Conservation (phyloP, 2,329 filamentous ascomycete genomes). For the Aspergillus eucalypticola region DNA sequence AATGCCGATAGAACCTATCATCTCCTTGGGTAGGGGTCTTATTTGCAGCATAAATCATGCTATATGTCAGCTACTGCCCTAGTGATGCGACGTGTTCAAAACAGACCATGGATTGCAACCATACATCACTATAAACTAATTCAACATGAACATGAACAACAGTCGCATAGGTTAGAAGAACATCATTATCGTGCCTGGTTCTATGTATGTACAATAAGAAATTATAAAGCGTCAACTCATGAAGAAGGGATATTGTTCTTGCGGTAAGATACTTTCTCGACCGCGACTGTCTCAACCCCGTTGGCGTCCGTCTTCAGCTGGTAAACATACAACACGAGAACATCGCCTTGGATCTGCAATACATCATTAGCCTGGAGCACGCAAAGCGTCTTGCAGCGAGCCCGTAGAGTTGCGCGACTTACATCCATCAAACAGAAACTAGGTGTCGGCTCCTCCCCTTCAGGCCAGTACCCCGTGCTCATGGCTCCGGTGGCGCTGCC, state of each 20-base stretch:
- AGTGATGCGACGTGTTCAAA: not conserved
- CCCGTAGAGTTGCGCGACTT: conserved; percentile 47
- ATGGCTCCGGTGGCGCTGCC: conserved; percentile 68
- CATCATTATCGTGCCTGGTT: conserved; percentile 22
- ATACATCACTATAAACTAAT: not conserved
- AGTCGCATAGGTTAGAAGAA: not conserved
- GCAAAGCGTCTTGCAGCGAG: not conserved
- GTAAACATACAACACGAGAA: conserved; percentile 93
- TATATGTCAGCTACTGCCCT: no score
- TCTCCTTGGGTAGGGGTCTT: no score
- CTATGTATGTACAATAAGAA: conserved; percentile 36
- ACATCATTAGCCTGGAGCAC: conserved; percentile 13
- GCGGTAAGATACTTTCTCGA: conserved; percentile 84
- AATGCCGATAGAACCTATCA: no score
- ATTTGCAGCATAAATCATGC: no score
- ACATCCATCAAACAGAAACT: conserved; percentile 99
- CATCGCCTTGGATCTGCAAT: conserved; percentile 85
- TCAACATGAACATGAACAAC: not conserved
- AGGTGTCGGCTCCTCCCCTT: conserved; percentile 71
- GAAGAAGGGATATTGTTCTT: conserved; percentile 67
- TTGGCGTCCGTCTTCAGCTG: conserved; percentile 75
- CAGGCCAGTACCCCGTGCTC: conserved; percentile 60
- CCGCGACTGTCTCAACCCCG: conserved; percentile 75
- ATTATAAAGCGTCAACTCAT: conserved; percentile 37
- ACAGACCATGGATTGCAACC: not conserved